These are phyloP conservation scores for Phytophthora hibernalis DNA, from an alignment of 352 stramenopile species.

Conservation along the genomic window DNA sequence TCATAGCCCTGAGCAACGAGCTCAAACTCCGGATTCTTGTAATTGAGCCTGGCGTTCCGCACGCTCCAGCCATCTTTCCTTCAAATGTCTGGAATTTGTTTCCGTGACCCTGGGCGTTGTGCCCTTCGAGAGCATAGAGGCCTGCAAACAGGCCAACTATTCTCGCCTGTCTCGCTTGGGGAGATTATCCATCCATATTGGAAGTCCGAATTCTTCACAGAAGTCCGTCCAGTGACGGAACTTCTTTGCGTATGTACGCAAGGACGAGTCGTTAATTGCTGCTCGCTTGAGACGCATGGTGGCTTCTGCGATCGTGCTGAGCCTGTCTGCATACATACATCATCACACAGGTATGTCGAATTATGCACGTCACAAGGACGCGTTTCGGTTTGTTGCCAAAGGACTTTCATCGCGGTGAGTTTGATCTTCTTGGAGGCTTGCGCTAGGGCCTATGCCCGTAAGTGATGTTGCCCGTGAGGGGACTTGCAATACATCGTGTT, in stretches of 20 bases:
- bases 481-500: not conserved
- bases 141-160: no score
- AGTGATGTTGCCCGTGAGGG: not conserved
- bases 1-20: constrained; percentile 38
- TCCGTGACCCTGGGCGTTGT: no score
- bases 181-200: no score
- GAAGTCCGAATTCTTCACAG: constrained; percentile 4
- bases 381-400: not conserved
- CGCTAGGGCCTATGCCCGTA: no score
- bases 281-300: not conserved
- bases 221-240: constrained; percentile 3
- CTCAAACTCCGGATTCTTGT: no score
- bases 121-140: no score
- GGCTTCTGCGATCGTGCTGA: not conserved
- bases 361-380: not conserved
- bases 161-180: no score
- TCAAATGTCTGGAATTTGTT: no score
- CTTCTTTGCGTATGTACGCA: constrained; percentile 5
- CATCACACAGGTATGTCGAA: not conserved
- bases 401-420: not conserved
- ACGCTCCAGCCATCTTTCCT: no score
- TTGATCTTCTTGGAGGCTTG: not conserved
- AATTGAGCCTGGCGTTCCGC: no score
- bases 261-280: not conserved
- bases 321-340: not conserved